Base-by-base conservation (phyloP, 768 basidiomycete genomes). In the Tulasnella sp. region DNA sequence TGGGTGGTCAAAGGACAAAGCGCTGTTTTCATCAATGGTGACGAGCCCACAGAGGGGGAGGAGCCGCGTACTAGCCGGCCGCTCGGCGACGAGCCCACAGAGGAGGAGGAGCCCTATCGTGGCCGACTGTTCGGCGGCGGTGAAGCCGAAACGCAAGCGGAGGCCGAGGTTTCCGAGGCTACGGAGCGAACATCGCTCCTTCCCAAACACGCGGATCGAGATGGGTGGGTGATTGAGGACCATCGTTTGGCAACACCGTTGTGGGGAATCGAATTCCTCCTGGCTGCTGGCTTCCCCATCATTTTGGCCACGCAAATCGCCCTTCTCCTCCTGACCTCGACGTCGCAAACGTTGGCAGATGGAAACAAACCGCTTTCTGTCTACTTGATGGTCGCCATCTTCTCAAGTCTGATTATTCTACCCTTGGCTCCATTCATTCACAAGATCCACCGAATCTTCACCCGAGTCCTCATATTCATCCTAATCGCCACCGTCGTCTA, bases 391-490 rank as follows among this genome's bases (percentile, higher is more conserved):
- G 81, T 89, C 3, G 87, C 89, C 0, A 21, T 90, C 1, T 80
- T 92, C 14, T 86, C 88, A 1, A 83, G 89, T 36, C 83, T 92
- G 46, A 84, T 91, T 34, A 82, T 91, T 80, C 81, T 93, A 10
- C 92, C 92, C 3, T 81, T 93, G 73, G 87, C 89, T 1, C 93
- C 92, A 0, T 94, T 93, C 84, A 87, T 87, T 12, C 88, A 89
- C 84, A 89, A 88, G 80, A 83, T 88, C 9, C 89, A 88, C 75
- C 85, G 84, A 39, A 83, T 79, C 78, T 82, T 89, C 39, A 86
- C 86, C 8, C 16, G 85, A n/a, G 46, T 85, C 46, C 82, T 87
- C 12, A 76, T 89, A 34, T 46, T 86, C 12, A 58, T 89, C 8
- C 88, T 91, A 81, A 73, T 88, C 16, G 52, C 87, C 12, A 88